These are phyloP conservation scores for Collybiopsis confluens DNA, from an alignment of 768 basidiomycete species.

Conservation along the genomic window DNA sequence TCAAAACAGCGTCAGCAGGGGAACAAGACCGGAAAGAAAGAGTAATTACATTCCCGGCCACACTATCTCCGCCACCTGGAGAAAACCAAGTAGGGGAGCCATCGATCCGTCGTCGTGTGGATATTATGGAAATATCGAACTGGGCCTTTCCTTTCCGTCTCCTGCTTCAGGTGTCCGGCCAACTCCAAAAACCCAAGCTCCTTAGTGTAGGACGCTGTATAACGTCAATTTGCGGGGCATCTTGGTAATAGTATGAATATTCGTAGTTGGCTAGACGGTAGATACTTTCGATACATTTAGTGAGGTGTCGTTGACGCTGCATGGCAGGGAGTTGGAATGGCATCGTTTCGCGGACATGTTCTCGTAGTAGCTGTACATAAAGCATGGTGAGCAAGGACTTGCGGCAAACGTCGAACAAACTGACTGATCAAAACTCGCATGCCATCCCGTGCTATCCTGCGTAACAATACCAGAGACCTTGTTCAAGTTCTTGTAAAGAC, in stretches of 20 bases:
- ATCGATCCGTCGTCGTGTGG: constrained; percentile 50
- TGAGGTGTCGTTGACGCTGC: constrained; percentile 39
- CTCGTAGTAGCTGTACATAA: constrained; percentile 41
- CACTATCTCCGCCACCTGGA: constrained; percentile 46
- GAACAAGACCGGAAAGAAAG: not conserved
- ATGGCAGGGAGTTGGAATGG: constrained; percentile 41
- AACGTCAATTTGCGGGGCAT: constrained; percentile 38
- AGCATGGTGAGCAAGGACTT: not conserved
- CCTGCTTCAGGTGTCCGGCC: constrained; percentile 33
- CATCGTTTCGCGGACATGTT: constrained; percentile 49
- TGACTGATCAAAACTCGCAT: constrained; percentile 47
- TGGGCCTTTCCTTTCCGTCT: constrained; percentile 31
- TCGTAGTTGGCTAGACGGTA: constrained; percentile 60
- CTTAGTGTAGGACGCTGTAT: constrained; percentile 41
- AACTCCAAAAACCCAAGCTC: constrained; percentile 45
- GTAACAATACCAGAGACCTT: constrained; percentile 35
- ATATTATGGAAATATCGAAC: constrained; percentile 45
- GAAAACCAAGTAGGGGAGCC: constrained; percentile 42
- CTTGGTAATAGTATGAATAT: constrained; percentile 48
- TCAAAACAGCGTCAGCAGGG: not conserved
- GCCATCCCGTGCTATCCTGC: constrained; percentile 43
- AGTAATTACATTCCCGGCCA: constrained; percentile 48
- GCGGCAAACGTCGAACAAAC: constrained; percentile 10
- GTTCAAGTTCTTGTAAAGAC: constrained; percentile 39
- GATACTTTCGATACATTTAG: constrained; percentile 41